Evolutionary conservation across 2,329 filamentous ascomycete genomes (phyloP), one percentile per base, ranked within the genome.

Genomic region (Xylaria sp.): DNA sequence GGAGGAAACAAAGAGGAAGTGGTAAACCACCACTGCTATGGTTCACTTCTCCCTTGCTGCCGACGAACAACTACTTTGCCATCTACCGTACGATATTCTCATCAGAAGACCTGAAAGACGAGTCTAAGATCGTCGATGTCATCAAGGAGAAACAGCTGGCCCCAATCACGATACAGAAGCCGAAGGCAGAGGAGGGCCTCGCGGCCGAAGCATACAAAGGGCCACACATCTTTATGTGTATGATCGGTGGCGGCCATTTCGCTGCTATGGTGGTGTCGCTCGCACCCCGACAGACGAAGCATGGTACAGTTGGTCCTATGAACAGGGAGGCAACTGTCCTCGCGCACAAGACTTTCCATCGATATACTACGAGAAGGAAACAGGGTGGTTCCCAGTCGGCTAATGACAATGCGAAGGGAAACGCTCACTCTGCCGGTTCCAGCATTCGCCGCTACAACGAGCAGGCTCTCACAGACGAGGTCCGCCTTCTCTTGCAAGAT

Each of bases 231-330:
- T 98, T 99, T 74, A 85, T 99, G 50, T 98, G 94, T 78, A 99
- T 99, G 95, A 96, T 99, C 53, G 95, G 95, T 23, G 95, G 95
- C 63, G 95, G 95, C 0, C 95, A 99, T 75, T 99, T 99, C 74
- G 95, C 95, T 0, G 95, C 92, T 53, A 98, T 98, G 94, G 83
- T 98, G 11, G 91, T 99, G 11, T 93, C 93, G 0, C 83, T 98
- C 3, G 88, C 92, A 0, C 94, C 95, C 0, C 91, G 93, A 65
- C 82, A 90, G 56, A 86, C 87, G 38, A 94, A 92, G 74, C 87
- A 87, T 55, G 82, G 83, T 2, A 81, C 85, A 12, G 80, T 84
- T 15, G 90, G 91, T 0, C 83, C 90, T 1, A 86, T 96, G 73
- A 93, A 96, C 68, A 85, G 92, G 56, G 91, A 96, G 72, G 92